Percentiles rank a stretch among this genome's conserved stretches.
phyloP scores from a whole-genome alignment of 2,329 filamentous ascomycete genomes.

The Colletotrichum ledebouriae region DNA sequence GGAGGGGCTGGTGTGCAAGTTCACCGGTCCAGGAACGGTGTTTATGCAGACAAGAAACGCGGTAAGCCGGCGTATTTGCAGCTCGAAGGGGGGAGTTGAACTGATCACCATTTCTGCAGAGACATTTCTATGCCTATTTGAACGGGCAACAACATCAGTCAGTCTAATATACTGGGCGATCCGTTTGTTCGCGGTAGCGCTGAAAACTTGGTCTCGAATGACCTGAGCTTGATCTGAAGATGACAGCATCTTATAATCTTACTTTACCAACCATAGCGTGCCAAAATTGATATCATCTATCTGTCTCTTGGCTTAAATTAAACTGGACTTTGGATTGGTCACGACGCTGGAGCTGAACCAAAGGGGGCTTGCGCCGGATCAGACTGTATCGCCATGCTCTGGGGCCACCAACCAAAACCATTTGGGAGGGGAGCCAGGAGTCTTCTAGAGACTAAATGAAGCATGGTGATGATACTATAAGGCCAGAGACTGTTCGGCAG shows the following conservation, averaged over 20 bases:
- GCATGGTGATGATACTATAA: too few species aligned
- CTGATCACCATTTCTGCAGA: conserved; percentile 50
- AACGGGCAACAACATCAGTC: conserved; percentile 58
- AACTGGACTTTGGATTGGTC: too few species aligned
- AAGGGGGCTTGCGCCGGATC: too few species aligned
- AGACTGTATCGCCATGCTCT: too few species aligned
- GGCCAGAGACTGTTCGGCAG: too few species aligned
- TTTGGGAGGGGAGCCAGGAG: too few species aligned
- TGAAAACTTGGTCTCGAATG: not conserved
- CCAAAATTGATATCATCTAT: conserved; percentile 13
- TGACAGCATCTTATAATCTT: not conserved
- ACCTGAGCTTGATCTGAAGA: not conserved
- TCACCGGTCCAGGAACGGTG: conserved; percentile 89
- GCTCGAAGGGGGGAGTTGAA: not conserved
- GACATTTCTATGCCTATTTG: conserved; percentile 67
- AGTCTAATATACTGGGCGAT: conserved; percentile 34
- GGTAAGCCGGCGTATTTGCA: conserved; percentile 56
- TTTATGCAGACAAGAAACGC: conserved; percentile 95
- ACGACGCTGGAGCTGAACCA: too few species aligned
- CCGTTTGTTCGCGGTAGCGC: not conserved
- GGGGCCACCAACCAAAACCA: too few species aligned
- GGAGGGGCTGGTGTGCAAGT: conserved; percentile 95
- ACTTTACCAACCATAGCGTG: conserved; percentile 5
- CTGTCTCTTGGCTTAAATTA: not conserved
- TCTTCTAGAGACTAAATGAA: too few species aligned